Evolutionary conservation across 140 eudicot genomes (phyloP).

Genomic region (Erigeron philadelphicus): DNA sequence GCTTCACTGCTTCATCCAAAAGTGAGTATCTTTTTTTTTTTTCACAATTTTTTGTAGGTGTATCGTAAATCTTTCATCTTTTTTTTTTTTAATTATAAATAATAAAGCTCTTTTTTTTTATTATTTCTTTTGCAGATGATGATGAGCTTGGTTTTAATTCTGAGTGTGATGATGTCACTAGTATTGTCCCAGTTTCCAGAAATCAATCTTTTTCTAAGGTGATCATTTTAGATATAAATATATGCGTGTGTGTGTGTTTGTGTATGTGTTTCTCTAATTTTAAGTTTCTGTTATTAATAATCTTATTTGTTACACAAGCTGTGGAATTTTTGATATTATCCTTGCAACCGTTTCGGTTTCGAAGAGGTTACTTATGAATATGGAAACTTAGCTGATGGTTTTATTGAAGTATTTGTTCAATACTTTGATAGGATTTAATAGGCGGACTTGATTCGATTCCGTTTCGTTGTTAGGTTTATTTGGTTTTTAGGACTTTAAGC

Average conservation of each 20-base stretch:
- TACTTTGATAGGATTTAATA: no score
- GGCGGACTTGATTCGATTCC: no score
- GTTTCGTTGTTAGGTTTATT: no score
- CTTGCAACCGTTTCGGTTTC: not conserved
- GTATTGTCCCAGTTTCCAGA: conserved; percentile 21
- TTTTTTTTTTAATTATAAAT: not conserved
- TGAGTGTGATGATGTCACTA: conserved; percentile 5
- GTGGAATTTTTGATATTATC: not conserved
- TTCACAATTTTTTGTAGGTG: no score
- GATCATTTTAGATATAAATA: not conserved
- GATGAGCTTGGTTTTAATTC: conserved; percentile 20
- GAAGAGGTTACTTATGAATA: not conserved
- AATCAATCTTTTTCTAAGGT: conserved; percentile 26
- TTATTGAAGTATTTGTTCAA: no score
- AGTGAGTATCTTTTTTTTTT: not conserved
- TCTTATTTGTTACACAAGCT: not conserved
- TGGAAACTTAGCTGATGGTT: no score
- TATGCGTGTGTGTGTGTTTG: not conserved
- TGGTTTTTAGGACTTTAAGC: no score
- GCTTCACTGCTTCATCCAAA: conserved; percentile 19
- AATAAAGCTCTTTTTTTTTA: not conserved
- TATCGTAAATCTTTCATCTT: not conserved
- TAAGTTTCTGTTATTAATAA: no score
- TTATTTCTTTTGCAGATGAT: conserved; percentile 15
- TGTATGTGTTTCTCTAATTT: not conserved